Conservation (phyloP, 225 moss, liverwort and hornwort genomes). For the Antitrichia curtipendula region DNA sequence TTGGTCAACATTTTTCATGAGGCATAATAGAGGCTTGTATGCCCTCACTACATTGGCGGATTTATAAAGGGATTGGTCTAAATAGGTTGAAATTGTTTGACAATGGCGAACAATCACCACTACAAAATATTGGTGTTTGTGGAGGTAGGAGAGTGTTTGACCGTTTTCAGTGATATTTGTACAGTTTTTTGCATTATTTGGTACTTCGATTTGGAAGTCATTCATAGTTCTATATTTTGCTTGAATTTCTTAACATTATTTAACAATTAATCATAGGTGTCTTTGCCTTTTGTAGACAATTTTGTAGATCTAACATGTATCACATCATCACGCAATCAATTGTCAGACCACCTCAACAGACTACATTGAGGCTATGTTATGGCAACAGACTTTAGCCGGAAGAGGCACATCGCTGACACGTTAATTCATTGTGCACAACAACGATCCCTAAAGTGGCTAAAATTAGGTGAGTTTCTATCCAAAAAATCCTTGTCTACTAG, state of each 20-base stretch:
- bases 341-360: not conserved
- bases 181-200: not conserved
- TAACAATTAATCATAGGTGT: not conserved
- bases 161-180: not conserved
- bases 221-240: not conserved
- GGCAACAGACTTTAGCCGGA: not conserved
- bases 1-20: fast-evolving
- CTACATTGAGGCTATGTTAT: not conserved
- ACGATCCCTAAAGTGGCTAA: not conserved
- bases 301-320: not conserved
- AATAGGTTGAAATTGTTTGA: fast-evolving
- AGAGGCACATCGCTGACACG: not conserved
- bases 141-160: fast-evolving
- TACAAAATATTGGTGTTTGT: not conserved
- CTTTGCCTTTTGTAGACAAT: not conserved
- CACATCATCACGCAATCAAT: not conserved
- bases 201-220: not conserved
- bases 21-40: fast-evolving
- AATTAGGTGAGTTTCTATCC: too few species aligned
- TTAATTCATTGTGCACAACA: not conserved
- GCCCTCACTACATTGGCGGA: fast-evolving
- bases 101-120: fast-evolving
- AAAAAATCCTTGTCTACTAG: too few species aligned
- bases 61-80: not conserved
- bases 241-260: not conserved